A percentile compares a stretch with the other conserved stretches of the same genome.
phyloP scores from a whole-genome alignment of 2,329 filamentous ascomycete genomes.

The Reticulascus tulasneorum region DNA sequence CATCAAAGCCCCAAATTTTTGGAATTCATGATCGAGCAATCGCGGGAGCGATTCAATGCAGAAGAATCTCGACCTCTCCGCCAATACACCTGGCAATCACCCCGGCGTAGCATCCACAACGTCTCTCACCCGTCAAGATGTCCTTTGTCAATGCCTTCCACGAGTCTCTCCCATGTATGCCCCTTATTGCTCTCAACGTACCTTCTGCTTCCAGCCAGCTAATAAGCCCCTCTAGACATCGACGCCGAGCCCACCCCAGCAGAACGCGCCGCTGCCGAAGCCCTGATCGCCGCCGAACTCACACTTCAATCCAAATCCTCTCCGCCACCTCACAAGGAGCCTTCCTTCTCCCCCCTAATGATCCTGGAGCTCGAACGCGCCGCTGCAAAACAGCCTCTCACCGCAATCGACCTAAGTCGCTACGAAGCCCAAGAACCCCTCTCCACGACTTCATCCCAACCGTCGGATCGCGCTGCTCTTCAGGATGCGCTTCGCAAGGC shows the following conservation, averaged over 20 bases:
- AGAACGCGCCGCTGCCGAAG: slow-evolving; percentile 62
- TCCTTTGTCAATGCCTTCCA: slow-evolving; percentile 45
- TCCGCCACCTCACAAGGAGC: slow-evolving; percentile 35
- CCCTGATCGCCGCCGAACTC: slow-evolving; percentile 67
- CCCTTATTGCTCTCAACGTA: slow-evolving; percentile 13
- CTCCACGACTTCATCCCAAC: slow-evolving; percentile 15
- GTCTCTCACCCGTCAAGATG: slow-evolving; percentile 14
- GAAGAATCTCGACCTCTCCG: too few relatives aligned
- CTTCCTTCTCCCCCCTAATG: slow-evolving; percentile 63
- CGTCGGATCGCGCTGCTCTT: slow-evolving; percentile 59
- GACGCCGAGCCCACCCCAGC: slow-evolving; percentile 65
- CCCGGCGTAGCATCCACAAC: background rate
- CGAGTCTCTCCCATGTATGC: slow-evolving; percentile 76
- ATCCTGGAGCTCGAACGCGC: slow-evolving; percentile 66
- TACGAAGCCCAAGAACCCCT: slow-evolving; percentile 70
- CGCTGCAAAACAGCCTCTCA: slow-evolving; percentile 46
- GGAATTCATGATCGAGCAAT: too few relatives aligned
- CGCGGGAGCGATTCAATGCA: too few relatives aligned
- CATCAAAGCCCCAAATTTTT: too few relatives aligned
- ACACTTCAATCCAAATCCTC: slow-evolving; percentile 39
- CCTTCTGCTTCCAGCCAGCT: background rate
- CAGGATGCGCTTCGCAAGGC: slow-evolving; percentile 57
- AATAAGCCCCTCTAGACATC: slow-evolving; percentile 59
- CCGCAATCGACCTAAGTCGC: slow-evolving; percentile 69
- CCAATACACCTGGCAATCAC: too few relatives aligned